Conservation (phyloP, 108 stramenopile species). For the Cyclotella atomus region DNA sequence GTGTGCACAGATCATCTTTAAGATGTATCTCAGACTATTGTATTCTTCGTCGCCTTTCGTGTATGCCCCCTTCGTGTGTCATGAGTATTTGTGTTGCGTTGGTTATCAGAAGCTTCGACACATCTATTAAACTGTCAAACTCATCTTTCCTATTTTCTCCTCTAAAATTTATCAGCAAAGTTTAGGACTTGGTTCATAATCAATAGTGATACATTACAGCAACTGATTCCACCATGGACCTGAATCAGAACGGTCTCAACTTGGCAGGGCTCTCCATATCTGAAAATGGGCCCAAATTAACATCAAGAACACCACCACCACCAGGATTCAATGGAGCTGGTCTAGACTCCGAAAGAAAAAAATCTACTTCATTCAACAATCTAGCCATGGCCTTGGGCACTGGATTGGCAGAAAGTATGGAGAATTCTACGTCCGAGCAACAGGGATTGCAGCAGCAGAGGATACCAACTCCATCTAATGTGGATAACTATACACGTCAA, state of each 20-base stretch:
- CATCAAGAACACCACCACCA: conserved; percentile 34
- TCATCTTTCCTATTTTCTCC: too few species aligned
- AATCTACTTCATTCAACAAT: conserved; percentile 71
- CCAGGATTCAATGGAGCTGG: conserved; percentile 19
- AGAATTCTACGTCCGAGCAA: conserved; percentile 56
- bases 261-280: conserved; percentile 18
- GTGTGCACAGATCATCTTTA: too few species aligned
- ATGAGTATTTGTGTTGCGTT: too few species aligned
- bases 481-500: conserved; percentile 76
- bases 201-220: too few species aligned
- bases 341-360: conserved; percentile 8
- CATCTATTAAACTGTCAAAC: too few species aligned
- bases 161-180: too few species aligned
- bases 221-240: not conserved
- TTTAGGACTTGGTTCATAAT: too few species aligned
- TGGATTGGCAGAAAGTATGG: conserved; percentile 85
- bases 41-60: too few species aligned
- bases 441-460: not conserved
- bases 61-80: too few species aligned
- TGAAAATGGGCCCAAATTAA: conserved; percentile 15
- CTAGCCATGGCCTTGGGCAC: conserved; percentile 73
- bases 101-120: too few species aligned
- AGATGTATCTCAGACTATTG: too few species aligned
- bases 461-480: not conserved
- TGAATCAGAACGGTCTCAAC: conserved; percentile 5